Evolutionary conservation across 345 rosid species (phyloP), one percentile per base, ranked within the genome.

Genomic region (Microthlaspi erraticum): DNA sequence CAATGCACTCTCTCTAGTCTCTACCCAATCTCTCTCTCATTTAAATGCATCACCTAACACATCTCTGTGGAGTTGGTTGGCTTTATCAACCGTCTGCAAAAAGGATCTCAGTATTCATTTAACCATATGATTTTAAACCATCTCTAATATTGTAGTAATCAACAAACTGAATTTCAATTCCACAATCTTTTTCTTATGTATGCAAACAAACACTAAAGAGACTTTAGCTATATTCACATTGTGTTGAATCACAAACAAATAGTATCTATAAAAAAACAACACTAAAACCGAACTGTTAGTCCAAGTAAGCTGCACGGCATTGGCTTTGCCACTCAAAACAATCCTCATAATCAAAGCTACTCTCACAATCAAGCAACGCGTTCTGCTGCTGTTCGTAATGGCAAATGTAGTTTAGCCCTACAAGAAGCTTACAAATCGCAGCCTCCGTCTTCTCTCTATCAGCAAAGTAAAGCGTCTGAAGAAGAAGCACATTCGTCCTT

Each of bases 341-440:
- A 76, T 86, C 97, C 73, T 88, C 97, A 61, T 83, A 88, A 85
- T 93, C 98, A 41, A 93, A 93, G 78, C 98, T 93, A 79, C 98
- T 93, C 0, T 94, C 88, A 46, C 97, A 93, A 69, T 93, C 98
- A 77, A 88, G 46, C 63, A 91, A 75, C 1, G 97, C 96, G 31
- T 88, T 91, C 65, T 87, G 96, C 68, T 93, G 98, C 41, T 84
- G 94, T 73, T 90, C 97, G 16, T 90, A 93, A 31, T 91, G 93
- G 13, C 98, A 92, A 75, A 93, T 88, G 71, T 91, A 93, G 83
- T 91, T 93, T 81, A 94, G 81, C 68, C 99, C 99, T 0, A 88
- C 89, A 31, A 94, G 92, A 48, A 94, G 95, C 76, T 91, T 84
- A 43, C 95, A 88, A 20, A 91, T 80, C 20, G 87, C 88, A 8